A percentile compares a stretch with the other conserved stretches of the same genome.
phyloP scores from a whole-genome alignment of 345 rosid genomes.

The Lagerstroemia speciosa region DNA sequence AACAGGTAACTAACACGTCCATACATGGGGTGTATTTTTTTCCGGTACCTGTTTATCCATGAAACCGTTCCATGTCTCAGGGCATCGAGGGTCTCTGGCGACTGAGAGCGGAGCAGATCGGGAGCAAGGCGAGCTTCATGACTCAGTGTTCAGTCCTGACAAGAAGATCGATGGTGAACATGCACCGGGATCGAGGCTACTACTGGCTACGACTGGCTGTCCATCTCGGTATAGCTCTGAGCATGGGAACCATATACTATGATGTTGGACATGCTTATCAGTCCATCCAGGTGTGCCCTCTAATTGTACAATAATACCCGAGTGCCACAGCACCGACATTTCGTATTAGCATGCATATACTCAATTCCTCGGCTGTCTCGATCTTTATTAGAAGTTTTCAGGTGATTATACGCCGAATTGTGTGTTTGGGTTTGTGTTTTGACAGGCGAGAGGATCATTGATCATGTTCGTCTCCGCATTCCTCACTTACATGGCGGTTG shows the following conservation, averaged over 20 bases:
- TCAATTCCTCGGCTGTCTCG: background rate
- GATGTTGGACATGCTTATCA: constrained; percentile 1
- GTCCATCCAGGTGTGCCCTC: constrained; percentile 5
- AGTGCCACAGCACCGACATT: too few relatives aligned
- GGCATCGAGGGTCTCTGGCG: background rate
- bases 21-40: background rate
- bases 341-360: too few relatives aligned
- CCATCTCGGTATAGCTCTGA: background rate
- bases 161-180: constrained; percentile 8
- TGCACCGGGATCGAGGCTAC: constrained; percentile 12
- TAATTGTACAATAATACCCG: too few relatives aligned
- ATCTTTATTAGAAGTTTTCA: background rate
- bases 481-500: constrained; percentile 7
- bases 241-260: constrained; percentile 4
- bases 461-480: constrained; percentile 1
- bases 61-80: background rate
- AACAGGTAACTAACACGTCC: constrained; percentile 4
- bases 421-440: too few relatives aligned
- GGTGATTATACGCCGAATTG: too few relatives aligned
- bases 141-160: constrained; percentile 7
- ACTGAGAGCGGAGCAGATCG: background rate
- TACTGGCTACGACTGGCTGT: constrained; percentile 8
- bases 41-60: background rate
- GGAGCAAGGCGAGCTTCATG: background rate
- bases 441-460: constrained; percentile 7